These are phyloP conservation scores for Somion occarium DNA, from an alignment of 1,284 basidiomycete genomes.

Conservation along the genomic window DNA sequence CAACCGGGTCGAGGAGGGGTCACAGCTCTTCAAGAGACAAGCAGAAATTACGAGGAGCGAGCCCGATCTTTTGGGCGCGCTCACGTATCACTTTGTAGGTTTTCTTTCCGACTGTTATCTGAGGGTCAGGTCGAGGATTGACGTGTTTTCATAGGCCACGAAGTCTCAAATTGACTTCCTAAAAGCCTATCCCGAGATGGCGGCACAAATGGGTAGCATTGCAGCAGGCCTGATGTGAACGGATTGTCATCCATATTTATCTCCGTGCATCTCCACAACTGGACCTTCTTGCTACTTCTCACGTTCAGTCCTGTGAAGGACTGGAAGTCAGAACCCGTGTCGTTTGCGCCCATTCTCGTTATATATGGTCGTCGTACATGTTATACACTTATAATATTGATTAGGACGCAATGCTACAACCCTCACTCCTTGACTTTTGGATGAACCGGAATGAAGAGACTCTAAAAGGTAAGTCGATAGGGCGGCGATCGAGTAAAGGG, in stretches of 20 bases:
- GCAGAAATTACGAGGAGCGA: constrained; percentile 88
- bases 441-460: too few relatives aligned
- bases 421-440: background rate
- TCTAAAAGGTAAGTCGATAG: too few relatives aligned
- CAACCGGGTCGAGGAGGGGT: constrained; percentile 83
- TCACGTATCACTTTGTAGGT: constrained; percentile 83
- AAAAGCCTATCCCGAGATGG: constrained; percentile 79
- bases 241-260: too few relatives aligned
- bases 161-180: constrained; percentile 79
- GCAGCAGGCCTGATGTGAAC: constrained; percentile 26
- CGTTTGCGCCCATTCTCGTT: background rate
- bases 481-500: too few relatives aligned
- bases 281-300: too few relatives aligned
- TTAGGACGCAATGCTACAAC: background rate
- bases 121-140: constrained; percentile 10
- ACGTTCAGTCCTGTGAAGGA: too few relatives aligned
- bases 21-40: constrained; percentile 84
- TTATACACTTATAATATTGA: background rate
- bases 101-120: background rate
- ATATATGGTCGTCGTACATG: background rate
- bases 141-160: constrained; percentile 53
- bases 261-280: too few relatives aligned
- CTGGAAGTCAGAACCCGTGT: too few relatives aligned
- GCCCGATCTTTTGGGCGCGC: constrained; percentile 82
- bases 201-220: constrained; percentile 55